Base-by-base conservation (phyloP, 805 yeast species). In the Sungouiella thailandica region DNA sequence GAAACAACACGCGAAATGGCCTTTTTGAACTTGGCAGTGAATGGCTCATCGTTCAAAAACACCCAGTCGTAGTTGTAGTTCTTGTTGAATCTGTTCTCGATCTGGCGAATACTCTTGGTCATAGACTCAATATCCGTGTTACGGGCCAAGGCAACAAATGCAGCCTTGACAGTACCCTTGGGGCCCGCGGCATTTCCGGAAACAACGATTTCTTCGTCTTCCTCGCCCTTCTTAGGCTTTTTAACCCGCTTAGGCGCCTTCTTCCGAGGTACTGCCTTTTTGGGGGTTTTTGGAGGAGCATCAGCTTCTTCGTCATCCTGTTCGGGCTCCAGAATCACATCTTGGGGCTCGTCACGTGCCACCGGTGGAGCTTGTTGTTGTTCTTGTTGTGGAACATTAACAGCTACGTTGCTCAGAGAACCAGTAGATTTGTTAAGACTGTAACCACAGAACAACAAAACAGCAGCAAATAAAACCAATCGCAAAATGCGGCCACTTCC, bases 61-160 rank as follows among this genome's bases (percentile, higher is more conserved):
- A 88, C 93, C 97, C 97, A 90, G 49, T 94, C 97, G 55, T 90
- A 90, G 43, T 83, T 72, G 63, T 64, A 89, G 30, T 83, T 72
- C 12, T 63, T 55, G 67, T 90, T 90, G 70, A 93, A 90, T 43
- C 97, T 70, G 58, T 88, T 96, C 62, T 90, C 97, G 34, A 89
- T 74, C 30, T 80, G 74, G 56, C 84, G 71, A 40, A 85, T 82
- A 6, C 93, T 77, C 19, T 66, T 73, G 28, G 76, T 61, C 33
- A 85, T 60, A 16, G 71, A 70, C 61, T 74, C 68, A 36, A 85
- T 57, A 53, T 85, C 95, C n/a, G 64, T 48, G 57, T 84, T 83
- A 62, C 94, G 70, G 10, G 89, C 93, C 49, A 85, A 67, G 0
- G 90, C 72, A 12, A 85, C 88, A 57, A 86, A 83, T 2, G 94